Conservation (phyloP, 108 stramenopile genomes). For the Skeletonema menzelii region DNA sequence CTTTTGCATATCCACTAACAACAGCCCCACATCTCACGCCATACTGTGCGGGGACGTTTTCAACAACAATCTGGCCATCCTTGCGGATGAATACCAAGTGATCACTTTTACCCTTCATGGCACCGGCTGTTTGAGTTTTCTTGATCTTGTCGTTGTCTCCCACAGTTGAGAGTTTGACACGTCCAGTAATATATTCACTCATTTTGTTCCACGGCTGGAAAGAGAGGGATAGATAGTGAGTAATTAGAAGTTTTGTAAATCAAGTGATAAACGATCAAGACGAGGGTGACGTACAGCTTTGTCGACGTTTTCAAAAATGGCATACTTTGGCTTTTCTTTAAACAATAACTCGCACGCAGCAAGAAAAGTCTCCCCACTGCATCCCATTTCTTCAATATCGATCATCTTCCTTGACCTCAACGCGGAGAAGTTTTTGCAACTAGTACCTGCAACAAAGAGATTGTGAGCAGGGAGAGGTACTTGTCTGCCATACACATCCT, state of each 20-base stretch:
- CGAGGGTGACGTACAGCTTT: too few relatives aligned
- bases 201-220: conserved; percentile 32
- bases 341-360: conserved; percentile 69
- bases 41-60: conserved; percentile 54
- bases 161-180: conserved; percentile 42
- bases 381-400: conserved; percentile 83
- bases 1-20: conserved; percentile 57
- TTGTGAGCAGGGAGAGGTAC: conserved; percentile 53
- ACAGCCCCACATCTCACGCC: conserved; percentile 65
- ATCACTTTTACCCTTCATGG: conserved; percentile 26
- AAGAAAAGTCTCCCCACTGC: conserved; percentile 77
- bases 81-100: conserved; percentile 38
- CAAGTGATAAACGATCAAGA: too few relatives aligned
- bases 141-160: conserved; percentile 46
- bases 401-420: conserved; percentile 52
- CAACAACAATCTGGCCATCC: conserved; percentile 42
- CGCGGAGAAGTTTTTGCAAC: conserved; percentile 81
- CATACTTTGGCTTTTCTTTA: conserved; percentile 56
- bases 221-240: too few relatives aligned
- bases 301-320: conserved; percentile 81
- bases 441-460: conserved; percentile 81
- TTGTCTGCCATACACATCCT: conserved; percentile 69
- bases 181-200: conserved; percentile 78
- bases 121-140: conserved; percentile 6
- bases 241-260: too few relatives aligned